Evolutionary conservation across 2,329 filamentous ascomycete genomes (phyloP).

Genomic region (Alternaria gansuensis): DNA sequence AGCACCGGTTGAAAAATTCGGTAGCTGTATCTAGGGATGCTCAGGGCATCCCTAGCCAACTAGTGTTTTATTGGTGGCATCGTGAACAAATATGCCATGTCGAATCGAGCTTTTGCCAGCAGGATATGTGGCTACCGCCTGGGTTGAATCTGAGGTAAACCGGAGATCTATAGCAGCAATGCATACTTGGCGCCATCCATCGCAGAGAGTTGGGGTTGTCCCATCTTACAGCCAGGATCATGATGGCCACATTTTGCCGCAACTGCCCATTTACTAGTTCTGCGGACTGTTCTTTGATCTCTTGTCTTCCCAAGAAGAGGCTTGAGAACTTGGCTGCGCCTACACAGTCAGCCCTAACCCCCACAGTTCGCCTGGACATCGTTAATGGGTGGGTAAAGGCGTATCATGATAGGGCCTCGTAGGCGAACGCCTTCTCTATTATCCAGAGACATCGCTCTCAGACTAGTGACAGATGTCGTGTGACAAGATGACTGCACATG

Average conservation of each 20-base stretch:
- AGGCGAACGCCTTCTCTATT: slow-evolving; percentile 17
- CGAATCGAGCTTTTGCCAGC: background rate
- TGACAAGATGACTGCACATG: slow-evolving; percentile 14
- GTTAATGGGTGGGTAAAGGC: slow-evolving; percentile 17
- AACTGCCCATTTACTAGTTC: background rate
- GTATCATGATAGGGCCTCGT: slow-evolving; percentile 17
- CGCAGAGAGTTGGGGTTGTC: background rate
- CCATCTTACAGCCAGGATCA: background rate
- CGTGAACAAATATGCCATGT: background rate
- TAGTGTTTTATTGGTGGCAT: background rate
- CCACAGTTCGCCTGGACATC: background rate
- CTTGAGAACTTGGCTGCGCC: background rate
- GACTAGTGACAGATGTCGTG: slow-evolving; percentile 16
- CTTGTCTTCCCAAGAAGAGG: background rate
- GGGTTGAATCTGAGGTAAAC: background rate
- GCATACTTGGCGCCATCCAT: background rate
- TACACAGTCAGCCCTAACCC: background rate
- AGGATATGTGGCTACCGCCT: background rate
- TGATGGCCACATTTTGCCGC: background rate
- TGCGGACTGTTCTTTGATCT: background rate
- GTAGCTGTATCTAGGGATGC: background rate
- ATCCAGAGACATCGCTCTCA: slow-evolving; percentile 2
- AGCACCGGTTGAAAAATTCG: background rate
- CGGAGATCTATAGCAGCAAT: background rate
- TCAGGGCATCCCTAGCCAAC: slow-evolving; percentile 4